Conservation (phyloP, 2,329 filamentous ascomycete genomes). For the Ophiostoma sp. region DNA sequence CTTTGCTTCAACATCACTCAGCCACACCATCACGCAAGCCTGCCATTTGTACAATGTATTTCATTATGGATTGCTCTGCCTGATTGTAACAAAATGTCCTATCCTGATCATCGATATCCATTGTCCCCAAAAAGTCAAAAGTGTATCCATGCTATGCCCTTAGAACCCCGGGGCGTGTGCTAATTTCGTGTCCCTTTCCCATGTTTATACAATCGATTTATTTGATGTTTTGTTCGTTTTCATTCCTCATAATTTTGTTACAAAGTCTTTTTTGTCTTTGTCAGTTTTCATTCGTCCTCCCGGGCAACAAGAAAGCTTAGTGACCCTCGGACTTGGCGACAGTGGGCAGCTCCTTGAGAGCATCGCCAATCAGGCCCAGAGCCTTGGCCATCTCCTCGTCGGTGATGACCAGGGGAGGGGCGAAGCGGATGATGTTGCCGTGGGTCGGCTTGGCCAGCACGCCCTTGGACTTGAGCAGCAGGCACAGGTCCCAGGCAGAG, state of each 20-base stretch:
- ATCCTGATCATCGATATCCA: slow-evolving; percentile 1
- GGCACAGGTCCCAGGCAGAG: slow-evolving; percentile 91
- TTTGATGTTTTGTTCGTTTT: not conserved
- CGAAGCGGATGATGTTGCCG: slow-evolving; percentile 95
- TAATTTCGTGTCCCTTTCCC: slow-evolving; percentile 2
- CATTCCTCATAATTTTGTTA: not conserved
- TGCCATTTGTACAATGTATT: not conserved
- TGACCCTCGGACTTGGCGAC: slow-evolving; percentile 44
- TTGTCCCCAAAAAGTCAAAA: not conserved
- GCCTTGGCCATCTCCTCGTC: slow-evolving; percentile 78
- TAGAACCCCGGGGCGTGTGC: not conserved
- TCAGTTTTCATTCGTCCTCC: no score
- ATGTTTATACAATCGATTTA: slow-evolving; percentile 1
- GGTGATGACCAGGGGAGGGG: slow-evolving; percentile 91
- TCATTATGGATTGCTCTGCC: slow-evolving; percentile 1
- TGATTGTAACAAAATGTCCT: not conserved
- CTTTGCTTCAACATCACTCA: not conserved
- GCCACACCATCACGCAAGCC: not conserved
- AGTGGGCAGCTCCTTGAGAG: slow-evolving; percentile 72
- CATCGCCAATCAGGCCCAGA: slow-evolving; percentile 71
- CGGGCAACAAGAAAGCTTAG: slow-evolving; percentile 23
- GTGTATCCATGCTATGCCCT: slow-evolving; percentile 13
- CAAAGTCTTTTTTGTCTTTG: no score
- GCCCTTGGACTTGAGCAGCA: slow-evolving; percentile 93
- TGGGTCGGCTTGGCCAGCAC: slow-evolving; percentile 96